Base-by-base conservation (phyloP, 768 basidiomycete genomes). In the Lactarius sp. region DNA sequence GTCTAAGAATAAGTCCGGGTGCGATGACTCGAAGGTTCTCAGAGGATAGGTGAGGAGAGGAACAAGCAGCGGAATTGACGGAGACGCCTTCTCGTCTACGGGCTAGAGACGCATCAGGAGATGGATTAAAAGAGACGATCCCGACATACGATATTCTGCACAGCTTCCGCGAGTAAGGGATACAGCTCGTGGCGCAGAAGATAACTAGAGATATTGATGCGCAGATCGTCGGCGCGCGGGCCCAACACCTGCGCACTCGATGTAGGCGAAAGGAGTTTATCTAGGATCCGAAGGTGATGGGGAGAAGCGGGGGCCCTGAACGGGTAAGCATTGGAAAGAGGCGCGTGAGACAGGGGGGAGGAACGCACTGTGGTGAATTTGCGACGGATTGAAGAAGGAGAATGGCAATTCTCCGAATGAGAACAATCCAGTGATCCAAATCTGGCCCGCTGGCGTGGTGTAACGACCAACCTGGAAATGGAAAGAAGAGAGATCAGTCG, bases 1-100 rank as follows among this genome's bases (percentile, higher is more conserved):
- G 18, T 60, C 66, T 36, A 41, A 20, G 51, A 64, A 59, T 27
- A 14, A 31, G 6, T 67, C 68, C 20, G 56, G 49, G 27, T 36
- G 49, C 14, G 61, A 56, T 1, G 58, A 14, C 12, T 36, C 37
- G 16, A 67, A 57, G 3, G 50, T 61, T 7, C 51, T 79, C 0
- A 92, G 75, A 0, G 90, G 88, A 50, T 94, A 76, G 2, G 86
- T 81, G 61, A 96, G 77, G 59, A 95, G 83, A 64, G 77, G 73
- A 16, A 76, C 70, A 58, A 90, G 67, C 34, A 89, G 69, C 0
- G 82, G 79, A 0, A 89, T 73, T 31, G 71, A 68, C 0, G 83
- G 77, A 2, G 83, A 78, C 33, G 80, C 76, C 71, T 89, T 90
- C 39, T 81, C 76, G 46, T 84, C 80, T 0, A 81, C 47, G 9